Evolutionary conservation across 106 monocot species (phyloP).

Genomic region (Dendrobium catenatum): DNA sequence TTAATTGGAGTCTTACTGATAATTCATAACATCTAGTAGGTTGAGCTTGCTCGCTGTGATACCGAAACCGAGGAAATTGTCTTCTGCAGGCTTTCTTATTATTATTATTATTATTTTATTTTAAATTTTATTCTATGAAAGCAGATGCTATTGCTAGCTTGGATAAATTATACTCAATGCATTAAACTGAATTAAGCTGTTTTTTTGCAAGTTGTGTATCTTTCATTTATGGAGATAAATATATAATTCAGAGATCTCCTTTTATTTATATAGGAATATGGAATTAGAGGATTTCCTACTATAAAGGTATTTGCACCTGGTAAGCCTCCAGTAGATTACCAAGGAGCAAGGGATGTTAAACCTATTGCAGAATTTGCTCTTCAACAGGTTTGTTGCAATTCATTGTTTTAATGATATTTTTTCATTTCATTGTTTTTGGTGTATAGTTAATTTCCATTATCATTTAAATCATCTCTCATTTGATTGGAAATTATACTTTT

Average conservation of each 20-base stretch:
- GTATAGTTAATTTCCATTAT: not conserved
- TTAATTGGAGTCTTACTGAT: not conserved
- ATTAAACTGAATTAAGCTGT: not conserved
- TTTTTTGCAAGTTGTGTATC: not conserved
- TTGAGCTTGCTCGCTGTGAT: not conserved
- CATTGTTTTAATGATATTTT: not conserved
- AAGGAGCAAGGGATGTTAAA: constrained; percentile 91
- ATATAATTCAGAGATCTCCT: not conserved
- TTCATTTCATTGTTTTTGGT: not conserved
- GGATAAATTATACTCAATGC: not conserved
- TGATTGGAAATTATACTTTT: not conserved
- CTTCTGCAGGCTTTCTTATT: not conserved
- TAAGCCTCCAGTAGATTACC: constrained; percentile 93
- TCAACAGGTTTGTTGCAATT: constrained; percentile 48
- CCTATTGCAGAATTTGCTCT: constrained; percentile 95
- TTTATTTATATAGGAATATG: constrained; percentile 66
- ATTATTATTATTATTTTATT: not conserved
- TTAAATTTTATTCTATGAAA: not conserved
- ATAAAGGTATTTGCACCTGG: constrained; percentile 91
- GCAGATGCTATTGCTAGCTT: too few relatives aligned
- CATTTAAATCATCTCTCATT: not conserved
- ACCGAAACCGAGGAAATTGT: not conserved
- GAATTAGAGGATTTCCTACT: constrained; percentile 89
- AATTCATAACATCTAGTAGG: not conserved
- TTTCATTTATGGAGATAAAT: not conserved